Evolutionary conservation across 2,329 filamentous ascomycete genomes (phyloP).

Genomic region (Diaporthe destruens): DNA sequence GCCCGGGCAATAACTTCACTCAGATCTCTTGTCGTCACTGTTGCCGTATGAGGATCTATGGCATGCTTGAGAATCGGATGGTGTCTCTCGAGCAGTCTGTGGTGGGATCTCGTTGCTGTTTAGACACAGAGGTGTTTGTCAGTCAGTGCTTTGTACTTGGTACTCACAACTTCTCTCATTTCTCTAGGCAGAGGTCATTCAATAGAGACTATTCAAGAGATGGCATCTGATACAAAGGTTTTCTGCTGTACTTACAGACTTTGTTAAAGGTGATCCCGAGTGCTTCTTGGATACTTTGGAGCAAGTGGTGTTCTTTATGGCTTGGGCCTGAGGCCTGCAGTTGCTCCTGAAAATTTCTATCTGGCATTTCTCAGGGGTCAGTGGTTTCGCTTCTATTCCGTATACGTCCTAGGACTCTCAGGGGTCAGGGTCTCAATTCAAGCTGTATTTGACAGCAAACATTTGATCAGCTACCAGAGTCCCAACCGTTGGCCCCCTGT

Average conservation of each 20-base stretch:
- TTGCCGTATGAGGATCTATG: accelerated
- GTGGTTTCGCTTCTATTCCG: too few relatives aligned
- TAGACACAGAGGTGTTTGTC: neutral
- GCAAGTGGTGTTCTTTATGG: neutral
- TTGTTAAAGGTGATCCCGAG: neutral
- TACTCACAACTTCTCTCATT: neutral
- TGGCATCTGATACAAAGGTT: accelerated
- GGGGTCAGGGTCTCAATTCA: too few relatives aligned
- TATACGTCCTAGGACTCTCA: too few relatives aligned
- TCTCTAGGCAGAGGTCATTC: neutral
- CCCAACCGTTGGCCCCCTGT: too few relatives aligned
- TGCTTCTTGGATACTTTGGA: neutral
- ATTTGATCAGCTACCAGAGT: neutral
- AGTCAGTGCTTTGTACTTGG: neutral
- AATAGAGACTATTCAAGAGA: neutral
- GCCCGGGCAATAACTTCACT: neutral
- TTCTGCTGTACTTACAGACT: neutral
- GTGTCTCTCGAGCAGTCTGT: neutral
- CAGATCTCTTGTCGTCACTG: neutral
- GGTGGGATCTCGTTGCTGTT: neutral
- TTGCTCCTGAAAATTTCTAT: neutral
- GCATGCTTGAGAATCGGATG: neutral
- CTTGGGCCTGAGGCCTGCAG: too few relatives aligned
- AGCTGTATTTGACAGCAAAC: neutral
- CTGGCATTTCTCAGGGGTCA: neutral